Conservation (phyloP, 2,329 filamentous ascomycete genomes). For the Trichoderma gracile region DNA sequence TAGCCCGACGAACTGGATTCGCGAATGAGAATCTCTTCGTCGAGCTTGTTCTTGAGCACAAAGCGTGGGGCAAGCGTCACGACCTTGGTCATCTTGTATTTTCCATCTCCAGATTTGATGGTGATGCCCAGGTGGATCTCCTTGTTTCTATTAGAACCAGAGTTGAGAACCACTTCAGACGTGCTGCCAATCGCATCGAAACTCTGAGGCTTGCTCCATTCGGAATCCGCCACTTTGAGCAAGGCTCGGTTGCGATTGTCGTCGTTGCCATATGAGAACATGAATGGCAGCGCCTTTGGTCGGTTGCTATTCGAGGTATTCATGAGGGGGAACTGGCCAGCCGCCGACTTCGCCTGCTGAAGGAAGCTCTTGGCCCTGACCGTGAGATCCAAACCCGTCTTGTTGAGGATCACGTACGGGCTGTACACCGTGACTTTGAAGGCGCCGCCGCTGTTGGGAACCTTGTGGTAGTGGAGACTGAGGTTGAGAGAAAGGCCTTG, state of each 20-base stretch:
- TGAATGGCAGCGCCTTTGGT: conserved; percentile 81
- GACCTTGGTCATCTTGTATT: conserved; percentile 96
- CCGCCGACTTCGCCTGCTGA: conserved; percentile 76
- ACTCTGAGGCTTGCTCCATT: conserved; percentile 97
- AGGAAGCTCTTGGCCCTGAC: conserved; percentile 88
- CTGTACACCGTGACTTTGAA: conserved; percentile 96
- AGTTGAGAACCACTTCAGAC: conserved; percentile 81
- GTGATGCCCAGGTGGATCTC: conserved; percentile 92
- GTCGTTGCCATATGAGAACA: conserved; percentile 91
- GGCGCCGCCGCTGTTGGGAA: conserved; percentile 89
- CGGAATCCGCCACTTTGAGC: conserved; percentile 83
- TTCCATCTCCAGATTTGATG: conserved; percentile 87
- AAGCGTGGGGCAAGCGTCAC: conserved; percentile 92
- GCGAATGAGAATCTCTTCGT: conserved; percentile 83
- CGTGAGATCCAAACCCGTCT: conserved; percentile 85
- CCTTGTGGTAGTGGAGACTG: conserved; percentile 84
- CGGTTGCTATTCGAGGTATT: conserved; percentile 53
- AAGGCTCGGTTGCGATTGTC: conserved; percentile 90
- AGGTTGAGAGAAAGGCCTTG: conserved; percentile 77
- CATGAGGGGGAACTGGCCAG: conserved; percentile 70
- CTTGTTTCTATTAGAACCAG: conserved; percentile 70
- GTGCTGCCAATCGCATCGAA: conserved; percentile 97
- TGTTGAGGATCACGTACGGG: conserved; percentile 92
- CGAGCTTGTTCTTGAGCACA: conserved; percentile 88
- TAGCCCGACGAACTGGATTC: conserved; percentile 90